Conservation (phyloP, 139 green algal genomes). For the Chlamydomonas sp. region DNA sequence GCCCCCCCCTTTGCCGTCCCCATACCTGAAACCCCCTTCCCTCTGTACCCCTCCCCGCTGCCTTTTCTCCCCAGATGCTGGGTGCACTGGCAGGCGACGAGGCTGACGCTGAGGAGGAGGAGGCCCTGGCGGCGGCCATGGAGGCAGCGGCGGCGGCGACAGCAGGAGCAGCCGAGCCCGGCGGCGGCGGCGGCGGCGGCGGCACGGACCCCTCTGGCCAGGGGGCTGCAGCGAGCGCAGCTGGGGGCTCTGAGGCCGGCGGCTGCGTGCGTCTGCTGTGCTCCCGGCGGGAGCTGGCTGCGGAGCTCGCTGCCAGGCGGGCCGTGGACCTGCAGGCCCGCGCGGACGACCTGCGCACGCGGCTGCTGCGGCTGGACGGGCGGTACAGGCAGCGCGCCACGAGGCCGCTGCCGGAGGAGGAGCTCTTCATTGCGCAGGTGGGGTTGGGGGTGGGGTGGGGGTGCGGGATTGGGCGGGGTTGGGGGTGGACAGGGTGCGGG, state of each 20-base stretch:
- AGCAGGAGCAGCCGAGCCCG: too few relatives aligned
- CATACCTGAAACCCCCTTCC: neutral
- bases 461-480: neutral
- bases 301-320: slow-evolving; percentile 7
- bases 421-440: slow-evolving; percentile 38
- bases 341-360: slow-evolving; percentile 19
- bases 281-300: neutral
- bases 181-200: too few relatives aligned
- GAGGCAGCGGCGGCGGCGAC: neutral
- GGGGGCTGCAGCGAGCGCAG: too few relatives aligned
- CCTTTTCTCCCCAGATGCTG: neutral
- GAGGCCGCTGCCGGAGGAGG: slow-evolving; percentile 30
- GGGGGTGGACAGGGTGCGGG: neutral
- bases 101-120: slow-evolving; percentile 10
- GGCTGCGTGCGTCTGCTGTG: slow-evolving; percentile 12
- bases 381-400: neutral
- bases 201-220: too few relatives aligned
- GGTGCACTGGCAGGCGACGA: slow-evolving; percentile 6
- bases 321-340: slow-evolving; percentile 17
- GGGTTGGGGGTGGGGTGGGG: neutral
- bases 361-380: slow-evolving; percentile 17
- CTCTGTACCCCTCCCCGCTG: neutral
- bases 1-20: neutral
- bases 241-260: too few relatives aligned
- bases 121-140: neutral